Evolutionary conservation across 192 early-diverging fungal species (phyloP), one percentile per base, ranked within the genome.

Genomic region (Backusella macrospora): DNA sequence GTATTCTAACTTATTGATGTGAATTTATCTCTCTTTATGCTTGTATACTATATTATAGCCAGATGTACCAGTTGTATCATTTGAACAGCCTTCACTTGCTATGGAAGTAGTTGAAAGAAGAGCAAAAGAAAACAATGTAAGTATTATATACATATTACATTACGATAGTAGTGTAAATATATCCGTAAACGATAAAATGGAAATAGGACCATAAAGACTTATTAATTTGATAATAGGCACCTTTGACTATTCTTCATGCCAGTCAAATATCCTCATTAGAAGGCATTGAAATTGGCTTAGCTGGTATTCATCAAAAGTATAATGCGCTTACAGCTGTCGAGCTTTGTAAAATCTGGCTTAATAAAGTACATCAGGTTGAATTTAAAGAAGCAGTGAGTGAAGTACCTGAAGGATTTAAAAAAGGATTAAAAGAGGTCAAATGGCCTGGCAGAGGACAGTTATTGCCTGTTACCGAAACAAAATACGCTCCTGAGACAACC

Each of bases 391-490:
- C 79, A 12, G 23, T 72, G 44, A 44, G 29, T 16, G 46, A 55
- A 49, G 62, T 89, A 42, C 86, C 87, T 1, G 75, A 78, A 13
- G 83, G 76, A 29, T 86, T 96, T 62, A n/a, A 62, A n/a, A 70
- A 80, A 4, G 96, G 96, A 0, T 80, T 99, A 14, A 64, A 72
- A 14, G 39, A 37, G 42, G 92, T 94, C 0, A 74, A 72, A 3
- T 99, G 96, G 95, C 95, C 98, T 12, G 98, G 98, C 8, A 90
- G 98, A 68, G 89, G 91, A 14, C 95, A 99, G 75, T 84, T 81
- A n/a, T 80, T 93, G 45, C 12, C 40, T n/a, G 45, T 75, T 8
- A 42, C 65, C 46, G 63, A 76, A 10, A 82, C 80, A 6, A 82
- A 82, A 23, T 78, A 78, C 46, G 74, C 71, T 3, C 42, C 62